Conservation (phyloP, 768 basidiomycete genomes). For the Mycena crocata region DNA sequence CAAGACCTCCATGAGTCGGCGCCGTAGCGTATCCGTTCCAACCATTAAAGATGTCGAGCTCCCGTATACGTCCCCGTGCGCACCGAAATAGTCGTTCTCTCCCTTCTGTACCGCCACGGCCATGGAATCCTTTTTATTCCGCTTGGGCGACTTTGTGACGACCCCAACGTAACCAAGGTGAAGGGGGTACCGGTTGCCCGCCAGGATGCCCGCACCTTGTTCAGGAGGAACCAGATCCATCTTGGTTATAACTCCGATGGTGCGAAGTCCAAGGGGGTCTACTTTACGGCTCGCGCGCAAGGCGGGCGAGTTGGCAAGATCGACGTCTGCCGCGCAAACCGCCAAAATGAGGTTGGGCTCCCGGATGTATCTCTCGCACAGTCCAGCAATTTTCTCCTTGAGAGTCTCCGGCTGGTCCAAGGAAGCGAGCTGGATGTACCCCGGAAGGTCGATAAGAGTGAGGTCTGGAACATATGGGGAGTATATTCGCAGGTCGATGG, state of each 20-base stretch:
- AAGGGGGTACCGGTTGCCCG: constrained; percentile 95
- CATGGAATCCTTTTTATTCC: constrained; percentile 59
- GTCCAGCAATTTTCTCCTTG: constrained; percentile 88
- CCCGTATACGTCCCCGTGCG: constrained; percentile 72
- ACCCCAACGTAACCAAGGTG: constrained; percentile 98
- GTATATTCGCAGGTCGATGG: constrained; percentile 97
- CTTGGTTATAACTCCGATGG: constrained; percentile 98
- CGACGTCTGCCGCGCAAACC: constrained; percentile 98
- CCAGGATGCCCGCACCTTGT: constrained; percentile 82
- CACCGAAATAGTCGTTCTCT: constrained; percentile 77
- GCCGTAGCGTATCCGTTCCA: constrained; percentile 90
- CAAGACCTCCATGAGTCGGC: constrained; percentile 95
- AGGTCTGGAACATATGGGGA: constrained; percentile 97
- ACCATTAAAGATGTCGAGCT: constrained; percentile 79
- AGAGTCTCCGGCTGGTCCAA: constrained; percentile 95
- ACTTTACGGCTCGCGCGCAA: constrained; percentile 92
- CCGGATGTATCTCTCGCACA: constrained; percentile 98
- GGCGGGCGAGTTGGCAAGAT: constrained; percentile 97
- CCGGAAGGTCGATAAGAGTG: constrained; percentile 96
- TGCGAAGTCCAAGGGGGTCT: constrained; percentile 93
- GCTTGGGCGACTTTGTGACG: constrained; percentile 84
- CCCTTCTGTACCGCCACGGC: constrained; percentile 63
- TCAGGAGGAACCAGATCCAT: constrained; percentile 96
- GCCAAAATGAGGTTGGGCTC: constrained; percentile 99
- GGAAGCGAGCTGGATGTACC: constrained; percentile 95